Base-by-base conservation (phyloP, 371 early-diverging fungal species). In the Conidiobolus incongruus region DNA sequence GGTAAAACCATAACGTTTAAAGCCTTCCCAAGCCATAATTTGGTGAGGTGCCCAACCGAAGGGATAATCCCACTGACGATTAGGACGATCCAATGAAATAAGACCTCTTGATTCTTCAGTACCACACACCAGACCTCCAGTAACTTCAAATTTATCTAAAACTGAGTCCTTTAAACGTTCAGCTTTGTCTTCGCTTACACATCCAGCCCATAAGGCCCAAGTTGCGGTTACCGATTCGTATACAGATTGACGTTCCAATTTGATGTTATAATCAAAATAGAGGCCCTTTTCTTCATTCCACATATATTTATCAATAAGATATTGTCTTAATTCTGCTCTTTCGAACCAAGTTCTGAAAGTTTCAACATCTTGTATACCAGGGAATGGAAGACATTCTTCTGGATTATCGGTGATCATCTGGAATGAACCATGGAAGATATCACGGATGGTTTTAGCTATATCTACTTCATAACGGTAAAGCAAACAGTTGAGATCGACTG, bases 41-140 rank as follows among this genome's bases (percentile, higher is more conserved):
- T 95, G 96, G 59, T 93, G 94, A 35, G 96, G 96, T 20, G 92
- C 92, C 96, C 96, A 93, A 10, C 96, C 89, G 50, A 73, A 89
- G 0, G 85, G 88, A 49, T 75, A 88, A 52, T 94, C 95, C 94
- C 94, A 93, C 51, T 95, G 96, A 31, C 94, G 75, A 48, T 84
- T 85, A 22, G 94, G 94, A 17, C 96, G 64, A 47, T 76, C 75
- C 22, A 83, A 52, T 2, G 72, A 58, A 38, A 78, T 73, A 6
- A 48, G 36, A 31, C 90, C 91, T 22, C 88, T 70, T 12, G 86
- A 86, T 49, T 65, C 66, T 47, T 86, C 85, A 0, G 90, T 90
- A 23, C 90, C 87, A 40, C 79, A 72, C 1, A 89, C 88, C 0
- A 92, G 56, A 4, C 93, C 91, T 29, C 84, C 92, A 4, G 62